Base-by-base conservation (phyloP, 352 stramenopile species). In the Pythium guiyangense region DNA sequence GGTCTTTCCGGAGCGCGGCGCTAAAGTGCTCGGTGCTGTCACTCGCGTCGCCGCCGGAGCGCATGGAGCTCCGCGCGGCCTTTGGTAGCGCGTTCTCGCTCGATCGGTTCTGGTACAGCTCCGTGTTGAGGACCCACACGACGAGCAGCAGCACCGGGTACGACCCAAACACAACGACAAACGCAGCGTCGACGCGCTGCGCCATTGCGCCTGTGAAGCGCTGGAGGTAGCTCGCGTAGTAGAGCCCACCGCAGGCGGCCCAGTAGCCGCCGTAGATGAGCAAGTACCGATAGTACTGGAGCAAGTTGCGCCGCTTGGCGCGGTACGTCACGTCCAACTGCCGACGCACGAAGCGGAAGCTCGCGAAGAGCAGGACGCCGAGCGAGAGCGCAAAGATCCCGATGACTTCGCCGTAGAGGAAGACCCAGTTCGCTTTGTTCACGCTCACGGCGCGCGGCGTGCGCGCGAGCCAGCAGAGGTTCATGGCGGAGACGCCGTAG, bases 231-330 rank as follows among this genome's bases (percentile, higher is more conserved):
- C 77, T 79, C 25, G 71, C 73, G 57, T 90, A 92, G 51, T 94
- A 94, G 22, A 94, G 65, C 3, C 62, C 64, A 0, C 66, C 84
- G 52, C 81, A 92, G 12, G 80, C 62, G 1, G 69, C 59, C 84
- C 84, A 94, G 62, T 90, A 84, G 11, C 62, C 71, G 4, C 73
- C 79, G 55, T 80, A 94, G 44, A 92, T 74, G 39, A 94, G 60
- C 42, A 91, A 50, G 51, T 94, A 94, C 20, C 84, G 84, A 49
- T 92, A 94, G 57, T 94, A 94, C 66, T 94, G 84, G 10, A 94
- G 70, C 44, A 94, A 49, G 35, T 86, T 89, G 20, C 84, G 78
- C 40, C 84, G 77, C 53, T 94, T 94, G 56, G 84, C 70, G 8
- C 84, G 78, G 57, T 94, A 94, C 17, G 84, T 94, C 52, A 91